Evolutionary conservation across 2,329 filamentous ascomycete genomes (phyloP), one percentile per base, ranked within the genome.

Genomic region (Colletotrichum godetiae): DNA sequence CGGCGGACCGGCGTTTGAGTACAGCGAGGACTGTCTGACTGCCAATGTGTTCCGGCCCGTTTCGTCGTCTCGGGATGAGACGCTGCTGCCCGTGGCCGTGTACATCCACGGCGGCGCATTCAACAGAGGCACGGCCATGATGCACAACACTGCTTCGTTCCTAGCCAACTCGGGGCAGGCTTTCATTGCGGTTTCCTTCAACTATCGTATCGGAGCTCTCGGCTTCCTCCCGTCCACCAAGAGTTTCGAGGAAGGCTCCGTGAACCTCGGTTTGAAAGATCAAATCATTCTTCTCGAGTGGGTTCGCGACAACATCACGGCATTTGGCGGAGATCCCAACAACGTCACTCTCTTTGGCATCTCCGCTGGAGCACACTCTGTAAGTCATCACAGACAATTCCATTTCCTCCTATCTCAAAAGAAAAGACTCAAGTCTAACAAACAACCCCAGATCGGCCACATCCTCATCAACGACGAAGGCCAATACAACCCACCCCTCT

Each of bases 241-340:
- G 73, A 86, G 89, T 42, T 84, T 86, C 13, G 86, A 86, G 52
- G 86, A 87, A 67, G 91, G 89, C 0, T 76, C 88, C 46, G 82
- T 92, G 63, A 95, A 94, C 76, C 81, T 92, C 24, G 92, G 92
- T 0, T 81, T 93, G 73, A 86, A 86, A 75, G 92, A 93, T 77
- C 91, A 93, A 80, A 84, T 87, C 71, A 77, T 88, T 13, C 84
- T 89, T 10, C 82, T 93, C n/a, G 81, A 85, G 70, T 93, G 91
- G 92, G 87, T 93, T 31, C 84, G 85, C 74, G 83, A 87, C 29
- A 92, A 92, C 80, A 88, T 92, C 65, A 85, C 80, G 6, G 82
- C 81, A 4, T 92, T 93, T 80, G 91, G 91, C 0, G 92, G 91
- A 3, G 88, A 93, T 76, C 83, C 83, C 2, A 80, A 82, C 11